These are phyloP conservation scores for Trebouxia sp. DNA, from an alignment of 139 green algal species.

Conservation along the genomic window DNA sequence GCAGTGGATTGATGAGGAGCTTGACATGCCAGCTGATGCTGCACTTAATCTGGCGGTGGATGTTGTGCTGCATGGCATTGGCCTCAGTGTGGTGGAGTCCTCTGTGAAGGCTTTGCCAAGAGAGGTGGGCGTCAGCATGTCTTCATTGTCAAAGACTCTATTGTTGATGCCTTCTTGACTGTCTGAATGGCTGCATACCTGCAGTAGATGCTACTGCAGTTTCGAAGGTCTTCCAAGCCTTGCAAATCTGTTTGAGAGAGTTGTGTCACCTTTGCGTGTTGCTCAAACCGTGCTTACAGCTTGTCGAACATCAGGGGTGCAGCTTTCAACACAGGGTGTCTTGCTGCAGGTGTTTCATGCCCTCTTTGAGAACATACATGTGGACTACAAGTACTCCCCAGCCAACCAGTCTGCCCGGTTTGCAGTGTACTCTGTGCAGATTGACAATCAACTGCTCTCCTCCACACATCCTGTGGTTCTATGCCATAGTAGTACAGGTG, in stretches of 20 bases:
- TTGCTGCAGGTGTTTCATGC: conserved; percentile 42
- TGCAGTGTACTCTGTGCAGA: conserved; percentile 48
- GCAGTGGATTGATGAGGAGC: conserved; percentile 41
- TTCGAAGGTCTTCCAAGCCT: too few species aligned
- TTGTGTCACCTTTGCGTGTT: too few species aligned
- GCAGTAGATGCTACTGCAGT: too few species aligned
- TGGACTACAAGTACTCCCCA: conserved; percentile 33
- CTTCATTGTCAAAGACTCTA: too few species aligned
- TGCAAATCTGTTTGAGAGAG: too few species aligned
- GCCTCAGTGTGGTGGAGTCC: conserved; percentile 45
- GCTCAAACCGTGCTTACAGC: too few species aligned
- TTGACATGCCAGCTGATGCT: conserved; percentile 4
- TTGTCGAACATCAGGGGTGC: too few species aligned
- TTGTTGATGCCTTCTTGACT: too few species aligned
- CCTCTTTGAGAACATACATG: conserved; percentile 42
- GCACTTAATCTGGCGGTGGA: conserved; percentile 29
- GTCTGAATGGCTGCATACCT: too few species aligned
- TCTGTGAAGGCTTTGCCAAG: conserved; percentile 33
- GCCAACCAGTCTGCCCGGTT: conserved; percentile 39
- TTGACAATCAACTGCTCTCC: conserved; percentile 74
- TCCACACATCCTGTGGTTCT: conserved; percentile 63
- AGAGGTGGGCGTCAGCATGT: conserved; percentile 35
- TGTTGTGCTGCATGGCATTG: conserved; percentile 47
- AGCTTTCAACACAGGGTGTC: too few species aligned
- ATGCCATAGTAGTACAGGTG: conserved; percentile 21